Conservation (phyloP, 208 protist genomes). For the Wallacemonas sp. region DNA sequence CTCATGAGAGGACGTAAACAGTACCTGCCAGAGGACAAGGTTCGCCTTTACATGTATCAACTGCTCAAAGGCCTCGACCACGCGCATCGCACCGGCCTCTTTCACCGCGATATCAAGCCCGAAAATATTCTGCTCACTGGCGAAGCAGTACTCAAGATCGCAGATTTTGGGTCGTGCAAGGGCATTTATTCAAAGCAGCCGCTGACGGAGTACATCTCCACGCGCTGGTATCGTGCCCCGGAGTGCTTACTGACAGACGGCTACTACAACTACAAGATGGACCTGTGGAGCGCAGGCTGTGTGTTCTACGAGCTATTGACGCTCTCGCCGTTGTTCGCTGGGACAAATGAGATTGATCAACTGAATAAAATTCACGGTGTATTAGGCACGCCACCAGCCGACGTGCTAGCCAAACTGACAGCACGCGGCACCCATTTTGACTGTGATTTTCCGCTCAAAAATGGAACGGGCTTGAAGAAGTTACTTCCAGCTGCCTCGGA, state of each 20-base stretch:
- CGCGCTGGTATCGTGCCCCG: slow-evolving; percentile 93
- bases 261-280: slow-evolving; percentile 92
- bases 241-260: slow-evolving; percentile 91
- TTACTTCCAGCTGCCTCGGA: slow-evolving; percentile 65
- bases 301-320: slow-evolving; percentile 86
- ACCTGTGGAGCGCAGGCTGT: slow-evolving; percentile 89
- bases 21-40: slow-evolving; percentile 83
- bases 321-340: slow-evolving; percentile 83
- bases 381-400: slow-evolving; percentile 85
- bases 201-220: slow-evolving; percentile 93
- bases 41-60: slow-evolving; percentile 90
- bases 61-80: slow-evolving; percentile 91
- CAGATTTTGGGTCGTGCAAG: slow-evolving; percentile 93
- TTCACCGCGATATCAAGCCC: slow-evolving; percentile 98
- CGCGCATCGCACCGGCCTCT: slow-evolving; percentile 89
- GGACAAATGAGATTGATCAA: slow-evolving; percentile 81
- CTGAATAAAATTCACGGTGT: slow-evolving; percentile 91
- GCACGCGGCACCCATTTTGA: slow-evolving; percentile 63
- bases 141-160: slow-evolving; percentile 80
- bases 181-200: slow-evolving; percentile 77
- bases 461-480: slow-evolving; percentile 59
- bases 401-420: slow-evolving; percentile 71
- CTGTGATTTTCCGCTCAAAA: slow-evolving; percentile 67
- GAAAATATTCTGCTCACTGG: slow-evolving; percentile 95
- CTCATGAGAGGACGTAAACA: slow-evolving; percentile 91